Evolutionary conservation across 2,329 filamentous ascomycete genomes (phyloP), one percentile per base, ranked within the genome.

Genomic region (Thermothelomyces thermophilus): DNA sequence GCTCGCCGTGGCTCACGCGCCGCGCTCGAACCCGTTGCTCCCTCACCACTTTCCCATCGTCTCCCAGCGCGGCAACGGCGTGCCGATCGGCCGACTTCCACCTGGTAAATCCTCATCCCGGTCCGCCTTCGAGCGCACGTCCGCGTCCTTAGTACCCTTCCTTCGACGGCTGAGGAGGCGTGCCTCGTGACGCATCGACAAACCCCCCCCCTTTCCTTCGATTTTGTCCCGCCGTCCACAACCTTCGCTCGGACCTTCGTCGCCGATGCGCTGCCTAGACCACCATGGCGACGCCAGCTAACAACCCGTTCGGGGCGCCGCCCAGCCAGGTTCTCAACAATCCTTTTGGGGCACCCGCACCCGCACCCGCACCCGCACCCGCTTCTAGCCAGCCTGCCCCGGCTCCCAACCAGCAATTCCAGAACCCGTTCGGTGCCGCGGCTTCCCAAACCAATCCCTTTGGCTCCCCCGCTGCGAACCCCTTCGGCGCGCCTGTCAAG

Each of bases 221-320:
- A 8, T 14, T 14, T 13, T 22, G 20, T 16, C 19, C 37, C 48
- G 26, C 48, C 50, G 36, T 35, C 37, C 22, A 49, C 47, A 31
- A 19, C 45, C 24, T 19, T 50, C 33, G 8, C 36, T 26, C 30
- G 42, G 46, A 43, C 31, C 41, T 46, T 31, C 37, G 37, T 47
- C 40, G 49, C 56, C 52, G 54, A 58, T 60, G 56, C 50, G 46
- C 28, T 37, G 35, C 40, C 46, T 48, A 43, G 37, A 44, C 39
- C 36, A 55, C 36, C 48, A 59, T 57, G 56, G 56, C 51, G 50
- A 55, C 56, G 50, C 54, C 57, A 49, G 54, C 51, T 57, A 58
- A 55, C 47, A 61, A 62, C 48, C 59, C 60, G 43, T 61, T 62
- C 53, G 60, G 60, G 58, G 50, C 48, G 49, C 53, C 57, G 41